A percentile compares a stretch with the other conserved stretches of the same genome.
phyloP scores from a whole-genome alignment of 352 stramenopile genomes.

The Phytophthora meadii region DNA sequence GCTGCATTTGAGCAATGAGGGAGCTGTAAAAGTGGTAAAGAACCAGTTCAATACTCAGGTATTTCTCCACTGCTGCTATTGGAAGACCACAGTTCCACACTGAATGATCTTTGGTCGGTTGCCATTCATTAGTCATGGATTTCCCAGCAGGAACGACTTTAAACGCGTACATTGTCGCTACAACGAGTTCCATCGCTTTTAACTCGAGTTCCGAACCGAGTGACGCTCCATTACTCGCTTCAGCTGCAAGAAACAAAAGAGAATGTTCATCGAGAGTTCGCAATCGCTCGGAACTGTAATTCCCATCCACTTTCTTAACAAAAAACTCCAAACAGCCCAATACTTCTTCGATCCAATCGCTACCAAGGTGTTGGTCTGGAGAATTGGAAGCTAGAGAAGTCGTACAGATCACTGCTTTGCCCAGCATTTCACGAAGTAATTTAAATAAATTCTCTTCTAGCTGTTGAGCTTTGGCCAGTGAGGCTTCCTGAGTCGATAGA shows the following conservation, averaged over 20 bases:
- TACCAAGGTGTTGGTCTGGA: not conserved
- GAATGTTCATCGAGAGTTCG: constrained; percentile 35
- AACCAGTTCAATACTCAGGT: constrained; percentile 39
- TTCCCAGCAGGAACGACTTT: constrained; percentile 21
- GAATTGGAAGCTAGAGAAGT: constrained; percentile 13
- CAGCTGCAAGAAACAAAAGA: constrained; percentile 41
- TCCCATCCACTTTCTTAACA: constrained; percentile 33
- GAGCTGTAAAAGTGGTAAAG: constrained; percentile 47
- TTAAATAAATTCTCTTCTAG: constrained; percentile 45
- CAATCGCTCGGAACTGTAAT: constrained; percentile 41
- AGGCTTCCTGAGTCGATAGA: constrained; percentile 19
- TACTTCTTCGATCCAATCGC: constrained; percentile 40
- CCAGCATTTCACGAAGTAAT: constrained; percentile 56
- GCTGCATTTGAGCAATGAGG: constrained; percentile 24
- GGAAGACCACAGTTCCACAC: constrained; percentile 36
- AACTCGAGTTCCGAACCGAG: constrained; percentile 16
- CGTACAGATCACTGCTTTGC: constrained; percentile 47
- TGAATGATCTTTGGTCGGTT: constrained; percentile 25
- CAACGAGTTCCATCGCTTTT: constrained; percentile 33
- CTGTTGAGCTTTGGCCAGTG: constrained; percentile 6
- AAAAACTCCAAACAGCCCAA: constrained; percentile 46
- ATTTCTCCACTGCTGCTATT: constrained; percentile 38
- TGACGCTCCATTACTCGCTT: constrained; percentile 21
- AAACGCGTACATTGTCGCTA: constrained; percentile 37
- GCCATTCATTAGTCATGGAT: constrained; percentile 14